Evolutionary conservation across 345 rosid genomes (phyloP).

Genomic region (Salix suchowensis): DNA sequence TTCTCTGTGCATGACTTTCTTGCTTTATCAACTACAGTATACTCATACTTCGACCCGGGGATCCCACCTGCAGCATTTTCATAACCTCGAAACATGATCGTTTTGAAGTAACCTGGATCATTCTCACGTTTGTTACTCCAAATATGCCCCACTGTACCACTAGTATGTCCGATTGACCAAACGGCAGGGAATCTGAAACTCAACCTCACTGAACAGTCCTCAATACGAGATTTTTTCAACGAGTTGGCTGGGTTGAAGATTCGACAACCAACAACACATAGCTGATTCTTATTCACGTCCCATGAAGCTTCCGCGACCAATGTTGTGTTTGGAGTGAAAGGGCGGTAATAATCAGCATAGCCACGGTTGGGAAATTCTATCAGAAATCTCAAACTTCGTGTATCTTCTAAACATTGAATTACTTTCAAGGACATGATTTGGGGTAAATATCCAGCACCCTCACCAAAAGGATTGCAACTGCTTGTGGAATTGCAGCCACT

Average conservation of each 20-base stretch:
- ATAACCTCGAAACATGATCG: conserved; percentile 4
- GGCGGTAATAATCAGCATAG: neutral
- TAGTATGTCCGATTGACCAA: conserved; percentile 25
- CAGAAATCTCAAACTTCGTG: conserved; percentile 15
- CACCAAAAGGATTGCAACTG: conserved; percentile 21
- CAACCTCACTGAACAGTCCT: conserved; percentile 31
- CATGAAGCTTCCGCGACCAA: conserved; percentile 35
- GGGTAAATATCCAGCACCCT: conserved; percentile 18
- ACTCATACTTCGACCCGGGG: conserved; percentile 30
- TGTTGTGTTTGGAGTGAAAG: conserved; percentile 22
- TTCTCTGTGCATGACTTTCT: conserved; percentile 5
- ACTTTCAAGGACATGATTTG: conserved; percentile 13
- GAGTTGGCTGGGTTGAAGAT: conserved; percentile 9
- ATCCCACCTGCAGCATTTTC: neutral
- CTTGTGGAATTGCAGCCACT: conserved; percentile 13
- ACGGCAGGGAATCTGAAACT: conserved; percentile 33
- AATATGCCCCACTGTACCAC: conserved; percentile 17
- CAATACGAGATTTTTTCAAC: conserved; percentile 6
- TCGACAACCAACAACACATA: conserved; percentile 29
- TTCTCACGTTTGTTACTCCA: conserved; percentile 16
- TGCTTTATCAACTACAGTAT: conserved; percentile 15
- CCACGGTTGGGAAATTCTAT: conserved; percentile 16
- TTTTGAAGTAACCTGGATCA: conserved; percentile 16
- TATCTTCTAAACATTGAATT: conserved; percentile 24
- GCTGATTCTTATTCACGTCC: conserved; percentile 21